Evolutionary conservation across 768 basidiomycete genomes (phyloP).

Genomic region (Tylopilus sp.): DNA sequence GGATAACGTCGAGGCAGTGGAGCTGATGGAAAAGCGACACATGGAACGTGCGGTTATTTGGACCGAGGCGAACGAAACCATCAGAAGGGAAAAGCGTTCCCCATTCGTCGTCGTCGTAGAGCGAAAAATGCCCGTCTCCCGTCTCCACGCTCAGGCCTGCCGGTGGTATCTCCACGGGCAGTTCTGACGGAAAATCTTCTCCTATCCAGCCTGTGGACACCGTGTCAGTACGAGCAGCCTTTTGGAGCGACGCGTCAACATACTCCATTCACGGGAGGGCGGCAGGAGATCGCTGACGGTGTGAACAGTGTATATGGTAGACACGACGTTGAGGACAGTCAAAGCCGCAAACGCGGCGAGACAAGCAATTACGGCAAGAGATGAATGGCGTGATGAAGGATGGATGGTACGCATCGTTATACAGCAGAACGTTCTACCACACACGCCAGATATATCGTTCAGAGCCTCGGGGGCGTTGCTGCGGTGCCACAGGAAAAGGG

Average conservation of each 20-base stretch:
- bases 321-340: conserved; percentile 22
- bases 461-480: neutral
- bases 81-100: conserved; percentile 32
- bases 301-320: conserved; percentile 18
- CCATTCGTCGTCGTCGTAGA: conserved; percentile 36
- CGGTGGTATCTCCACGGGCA: conserved; percentile 28
- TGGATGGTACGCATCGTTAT: neutral
- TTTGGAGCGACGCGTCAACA: neutral
- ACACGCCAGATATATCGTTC: conserved; percentile 3
- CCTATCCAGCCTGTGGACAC: conserved; percentile 24
- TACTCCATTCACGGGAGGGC: conserved; percentile 22
- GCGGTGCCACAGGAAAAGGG: neutral
- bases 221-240: neutral
- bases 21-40: conserved; percentile 46
- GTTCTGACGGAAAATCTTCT: conserved; percentile 31
- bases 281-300: conserved; percentile 14
- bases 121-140: conserved; percentile 27
- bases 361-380: conserved; percentile 5
- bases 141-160: conserved; percentile 27
- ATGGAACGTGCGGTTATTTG: conserved; percentile 32
- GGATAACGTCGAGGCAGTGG: conserved; percentile 43
- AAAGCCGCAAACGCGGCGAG: conserved; percentile 19
- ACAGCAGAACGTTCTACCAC: no score
- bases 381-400: neutral
- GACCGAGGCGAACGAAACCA: conserved; percentile 35